Percentiles rank a stretch among this genome's conserved stretches.
These are phyloP conservation scores for Apiospora marii DNA, from an alignment of 2,329 filamentous ascomycete genomes.

Conservation along the genomic window DNA sequence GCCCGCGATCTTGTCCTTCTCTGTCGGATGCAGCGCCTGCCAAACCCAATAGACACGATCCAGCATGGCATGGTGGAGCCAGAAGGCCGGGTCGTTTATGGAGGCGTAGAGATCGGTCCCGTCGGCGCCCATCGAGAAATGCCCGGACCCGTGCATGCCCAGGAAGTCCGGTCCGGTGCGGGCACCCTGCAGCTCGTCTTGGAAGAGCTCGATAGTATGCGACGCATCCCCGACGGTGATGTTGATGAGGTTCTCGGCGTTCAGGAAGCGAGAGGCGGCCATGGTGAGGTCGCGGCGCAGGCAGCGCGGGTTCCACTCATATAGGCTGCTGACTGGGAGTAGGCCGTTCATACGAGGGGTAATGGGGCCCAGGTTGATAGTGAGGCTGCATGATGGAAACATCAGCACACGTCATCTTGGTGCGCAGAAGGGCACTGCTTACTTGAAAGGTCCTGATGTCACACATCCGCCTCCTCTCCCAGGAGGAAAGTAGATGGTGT, in stretches of 20 bases:
- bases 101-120: constrained; percentile 5
- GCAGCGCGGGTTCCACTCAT: constrained; percentile 24
- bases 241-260: constrained; percentile 1
- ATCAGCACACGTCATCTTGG: not conserved
- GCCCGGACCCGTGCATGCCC: constrained; percentile 9
- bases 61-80: constrained; percentile 18
- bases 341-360: constrained; percentile 22
- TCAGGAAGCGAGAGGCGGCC: not conserved
- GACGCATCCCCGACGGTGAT: constrained; percentile 16
- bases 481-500: constrained; percentile 45
- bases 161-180: constrained; percentile 28
- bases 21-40: constrained; percentile 31
- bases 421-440: not conserved
- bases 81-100: constrained; percentile 12
- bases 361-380: not conserved
- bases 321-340: constrained; percentile 18
- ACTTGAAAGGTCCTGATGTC: constrained; percentile 48
- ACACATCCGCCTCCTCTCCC: constrained; percentile 66
- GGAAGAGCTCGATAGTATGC: not conserved
- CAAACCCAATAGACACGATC: constrained; percentile 26
- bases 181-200: constrained; percentile 10
- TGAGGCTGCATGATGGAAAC: not conserved
- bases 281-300: constrained; percentile 2
- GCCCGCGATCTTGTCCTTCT: constrained; percentile 33
- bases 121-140: constrained; percentile 16